Evolutionary conservation across 192 early-diverging fungal species (phyloP), one percentile per base, ranked within the genome.

Genomic region (Coemansia sp.): DNA sequence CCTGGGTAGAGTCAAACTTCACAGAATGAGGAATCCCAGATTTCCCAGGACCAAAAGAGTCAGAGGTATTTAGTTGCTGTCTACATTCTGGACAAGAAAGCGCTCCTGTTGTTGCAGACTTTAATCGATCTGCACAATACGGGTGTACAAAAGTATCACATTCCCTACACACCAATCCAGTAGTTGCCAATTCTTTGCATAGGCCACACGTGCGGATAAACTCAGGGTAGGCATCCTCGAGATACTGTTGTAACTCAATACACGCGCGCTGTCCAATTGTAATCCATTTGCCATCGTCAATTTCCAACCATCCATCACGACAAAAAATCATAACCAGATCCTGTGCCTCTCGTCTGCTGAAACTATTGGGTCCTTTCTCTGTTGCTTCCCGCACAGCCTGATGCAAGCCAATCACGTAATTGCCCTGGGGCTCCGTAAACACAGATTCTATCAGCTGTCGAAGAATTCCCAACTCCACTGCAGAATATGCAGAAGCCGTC

Each of bases 151-250:
- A 54, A 10, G 59, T 67, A 5, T 24, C 21, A 57, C 76, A 78
- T 7, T 33, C 66, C 21, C 22, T 24, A 57, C 76, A 78, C 3
- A 78, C 58, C 9, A 68, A 10, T 1, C 76, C 76, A 20, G 27
- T 29, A 0, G 76, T 78, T 19, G 76, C 76, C 59, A 73, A 66
- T 27, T 78, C 70, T 29, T 72, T 72, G 42, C 76, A 78, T 51
- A 78, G 42, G 0, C 70, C 64, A 33, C 76, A 78, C 0, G 46
- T 8, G 8, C 71, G 63, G n/a, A 62, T 55, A n/a, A 66, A 78
- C 5, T 78, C 71, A 33, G 59, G 51, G 21, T 63, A 78, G 7
- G 63, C 70, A 27, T 67, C 70, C 6, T 29, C 56, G 4, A 78
- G 42, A 57, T 54, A 78, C 19, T 66, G 52, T 23, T 69, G 67